Percentiles rank a stretch among this genome's conserved stretches.
These are phyloP conservation scores for Dipodascus albidus DNA, from an alignment of 805 yeast species.

Conservation along the genomic window DNA sequence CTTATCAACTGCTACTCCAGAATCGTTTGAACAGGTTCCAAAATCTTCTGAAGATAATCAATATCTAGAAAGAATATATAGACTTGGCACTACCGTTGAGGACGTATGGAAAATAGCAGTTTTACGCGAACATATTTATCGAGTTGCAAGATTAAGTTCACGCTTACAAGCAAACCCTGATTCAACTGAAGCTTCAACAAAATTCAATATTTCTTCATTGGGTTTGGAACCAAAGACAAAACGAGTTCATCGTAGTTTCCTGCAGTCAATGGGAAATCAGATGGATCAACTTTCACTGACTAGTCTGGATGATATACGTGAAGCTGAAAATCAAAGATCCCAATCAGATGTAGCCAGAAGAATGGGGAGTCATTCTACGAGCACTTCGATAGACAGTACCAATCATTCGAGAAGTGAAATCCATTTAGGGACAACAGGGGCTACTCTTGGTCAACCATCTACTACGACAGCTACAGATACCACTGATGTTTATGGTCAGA, in stretches of 20 bases:
- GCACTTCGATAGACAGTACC: not conserved
- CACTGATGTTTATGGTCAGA: slow-evolving; percentile 14
- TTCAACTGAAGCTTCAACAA: not conserved
- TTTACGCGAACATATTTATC: slow-evolving; percentile 54
- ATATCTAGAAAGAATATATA: slow-evolving; percentile 58
- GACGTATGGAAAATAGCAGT: slow-evolving; percentile 79
- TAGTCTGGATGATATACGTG: slow-evolving; percentile 1
- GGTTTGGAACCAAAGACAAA: not conserved
- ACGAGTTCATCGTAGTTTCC: slow-evolving; percentile 3
- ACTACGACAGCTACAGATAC: slow-evolving; percentile 10
- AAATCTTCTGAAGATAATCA: slow-evolving; percentile 23
- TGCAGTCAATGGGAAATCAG: slow-evolving; percentile 1
- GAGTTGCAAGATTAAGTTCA: slow-evolving; percentile 12
- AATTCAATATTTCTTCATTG: not conserved
- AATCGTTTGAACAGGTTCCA: not conserved
- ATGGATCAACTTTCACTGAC: not conserved
- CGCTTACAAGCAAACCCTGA: not conserved
- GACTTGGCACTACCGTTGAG: slow-evolving; percentile 59
- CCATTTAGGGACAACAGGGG: not conserved
- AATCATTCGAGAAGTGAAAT: not conserved
- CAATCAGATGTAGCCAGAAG: not conserved
- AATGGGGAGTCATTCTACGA: not conserved
- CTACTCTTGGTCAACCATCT: slow-evolving; percentile 3
- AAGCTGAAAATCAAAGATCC: not conserved
- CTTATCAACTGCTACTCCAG: slow-evolving; percentile 1